Conservation (phyloP, 331 rosid genomes). For the Acacia pycnantha region DNA sequence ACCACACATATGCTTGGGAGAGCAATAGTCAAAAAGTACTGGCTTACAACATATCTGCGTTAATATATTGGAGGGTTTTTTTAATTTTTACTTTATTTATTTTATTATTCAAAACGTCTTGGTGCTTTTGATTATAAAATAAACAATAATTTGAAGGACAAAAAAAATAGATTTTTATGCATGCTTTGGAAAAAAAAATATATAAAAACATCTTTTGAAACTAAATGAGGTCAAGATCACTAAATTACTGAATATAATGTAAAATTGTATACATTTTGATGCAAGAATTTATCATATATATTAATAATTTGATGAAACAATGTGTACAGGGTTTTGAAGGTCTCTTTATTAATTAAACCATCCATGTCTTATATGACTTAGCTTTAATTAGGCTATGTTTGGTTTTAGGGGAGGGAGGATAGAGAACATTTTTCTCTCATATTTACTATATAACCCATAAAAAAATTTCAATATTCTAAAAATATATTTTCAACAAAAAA, state of each 20-base stretch:
- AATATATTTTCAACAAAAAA: no score
- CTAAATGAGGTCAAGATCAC: background rate
- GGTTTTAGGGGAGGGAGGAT: no score
- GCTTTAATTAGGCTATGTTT: no score
- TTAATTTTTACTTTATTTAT: background rate
- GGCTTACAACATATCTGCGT: background rate
- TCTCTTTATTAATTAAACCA: background rate
- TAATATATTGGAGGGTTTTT: constrained; percentile 30
- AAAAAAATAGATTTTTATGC: background rate
- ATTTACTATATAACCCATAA: no score
- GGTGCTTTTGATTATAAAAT: background rate
- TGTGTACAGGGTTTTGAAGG: background rate
- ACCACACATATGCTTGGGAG: constrained; percentile 40
- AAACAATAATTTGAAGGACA: background rate
- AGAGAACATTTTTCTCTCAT: no score
- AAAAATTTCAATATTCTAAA: no score
- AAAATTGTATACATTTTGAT: background rate
- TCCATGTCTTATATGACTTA: background rate
- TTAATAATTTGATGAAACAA: background rate
- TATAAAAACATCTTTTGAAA: background rate
- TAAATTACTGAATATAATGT: background rate
- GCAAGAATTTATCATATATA: background rate
- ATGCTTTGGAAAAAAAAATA: background rate
- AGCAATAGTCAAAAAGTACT: constrained; percentile 56
- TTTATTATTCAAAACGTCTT: constrained; percentile 9